phyloP scores from a whole-genome alignment of 345 rosid species.

The Nephelium lappaceum region DNA sequence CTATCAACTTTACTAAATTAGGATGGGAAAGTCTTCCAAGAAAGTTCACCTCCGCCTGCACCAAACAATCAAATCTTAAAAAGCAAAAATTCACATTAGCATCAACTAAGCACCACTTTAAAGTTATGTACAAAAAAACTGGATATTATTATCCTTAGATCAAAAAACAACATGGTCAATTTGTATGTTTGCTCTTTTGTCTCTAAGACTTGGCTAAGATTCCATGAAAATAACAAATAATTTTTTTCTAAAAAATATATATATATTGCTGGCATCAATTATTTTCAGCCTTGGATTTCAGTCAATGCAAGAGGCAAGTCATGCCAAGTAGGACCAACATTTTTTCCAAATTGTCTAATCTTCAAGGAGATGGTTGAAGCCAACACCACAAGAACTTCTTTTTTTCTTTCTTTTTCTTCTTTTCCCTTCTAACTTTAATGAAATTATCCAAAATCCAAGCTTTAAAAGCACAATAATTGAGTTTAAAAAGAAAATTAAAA shows the following conservation, averaged over 20 bases:
- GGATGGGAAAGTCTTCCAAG: constrained; percentile 82
- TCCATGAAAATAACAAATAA: not conserved
- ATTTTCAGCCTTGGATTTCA: constrained; percentile 5
- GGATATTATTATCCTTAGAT: not conserved
- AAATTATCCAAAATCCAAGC: not conserved
- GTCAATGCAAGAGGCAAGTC: constrained; percentile 13
- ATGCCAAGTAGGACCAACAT: constrained; percentile 20
- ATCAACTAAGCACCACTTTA: not conserved
- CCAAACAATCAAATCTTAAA: not conserved
- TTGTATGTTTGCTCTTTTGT: not conserved
- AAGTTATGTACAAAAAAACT: not conserved
- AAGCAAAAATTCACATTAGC: not conserved
- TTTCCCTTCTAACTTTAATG: not conserved
- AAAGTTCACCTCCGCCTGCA: constrained; percentile 83
- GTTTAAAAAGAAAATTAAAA: too few species aligned
- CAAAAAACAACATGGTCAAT: not conserved
- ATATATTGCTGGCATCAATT: not conserved
- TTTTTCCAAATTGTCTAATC: not conserved
- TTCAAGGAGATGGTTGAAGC: not conserved
- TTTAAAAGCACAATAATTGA: not conserved
- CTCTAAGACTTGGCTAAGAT: not conserved
- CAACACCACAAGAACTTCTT: not conserved
- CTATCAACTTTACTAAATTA: constrained; percentile 71
- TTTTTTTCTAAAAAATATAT: too few species aligned
- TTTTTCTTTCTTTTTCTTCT: not conserved